Conservation (phyloP, 192 early-diverging fungal species). For the Ambispora gerdemannii region DNA sequence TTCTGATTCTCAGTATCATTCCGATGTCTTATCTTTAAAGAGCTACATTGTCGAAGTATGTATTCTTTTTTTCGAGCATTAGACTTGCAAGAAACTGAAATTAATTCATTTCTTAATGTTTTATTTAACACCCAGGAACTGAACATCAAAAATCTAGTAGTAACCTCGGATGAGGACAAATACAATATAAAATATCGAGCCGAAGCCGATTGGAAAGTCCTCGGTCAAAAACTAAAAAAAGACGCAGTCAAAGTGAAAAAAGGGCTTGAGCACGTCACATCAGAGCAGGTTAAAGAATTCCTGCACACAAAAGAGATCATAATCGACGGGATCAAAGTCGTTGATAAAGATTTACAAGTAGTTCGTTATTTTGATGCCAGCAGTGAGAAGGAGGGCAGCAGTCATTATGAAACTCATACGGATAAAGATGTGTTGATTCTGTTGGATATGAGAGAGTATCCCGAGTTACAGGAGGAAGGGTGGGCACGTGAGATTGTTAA, state of each 20-base stretch:
- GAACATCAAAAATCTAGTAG: conserved; percentile 81
- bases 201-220: conserved; percentile 84
- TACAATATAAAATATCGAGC: conserved; percentile 93
- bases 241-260: conserved; percentile 84
- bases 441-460: conserved; percentile 78
- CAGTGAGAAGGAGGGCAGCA: no score
- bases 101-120: no score
- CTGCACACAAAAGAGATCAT: conserved; percentile 62
- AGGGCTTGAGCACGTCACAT: conserved; percentile 69
- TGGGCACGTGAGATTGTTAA: conserved; percentile 94
- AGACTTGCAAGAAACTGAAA: no score
- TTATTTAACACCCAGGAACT: conserved; percentile 56
- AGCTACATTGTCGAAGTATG: conserved; percentile 73
- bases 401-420: conserved; percentile 70
- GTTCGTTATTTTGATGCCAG: conserved; percentile 81
- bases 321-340: conserved; percentile 76
- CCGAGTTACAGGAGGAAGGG: conserved; percentile 83
- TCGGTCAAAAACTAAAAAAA: conserved; percentile 89
- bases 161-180: conserved; percentile 85
- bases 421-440: conserved; percentile 85
- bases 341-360: conserved; percentile 80
- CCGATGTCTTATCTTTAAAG: conserved; percentile 81
- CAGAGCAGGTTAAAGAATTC: conserved; percentile 80
- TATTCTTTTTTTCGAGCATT: no score
- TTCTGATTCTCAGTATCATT: conserved; percentile 80